A percentile compares a stretch with the other conserved stretches of the same genome.
phyloP scores from a whole-genome alignment of 2,329 filamentous ascomycete genomes.

The Alternaria hordeiaustralica region DNA sequence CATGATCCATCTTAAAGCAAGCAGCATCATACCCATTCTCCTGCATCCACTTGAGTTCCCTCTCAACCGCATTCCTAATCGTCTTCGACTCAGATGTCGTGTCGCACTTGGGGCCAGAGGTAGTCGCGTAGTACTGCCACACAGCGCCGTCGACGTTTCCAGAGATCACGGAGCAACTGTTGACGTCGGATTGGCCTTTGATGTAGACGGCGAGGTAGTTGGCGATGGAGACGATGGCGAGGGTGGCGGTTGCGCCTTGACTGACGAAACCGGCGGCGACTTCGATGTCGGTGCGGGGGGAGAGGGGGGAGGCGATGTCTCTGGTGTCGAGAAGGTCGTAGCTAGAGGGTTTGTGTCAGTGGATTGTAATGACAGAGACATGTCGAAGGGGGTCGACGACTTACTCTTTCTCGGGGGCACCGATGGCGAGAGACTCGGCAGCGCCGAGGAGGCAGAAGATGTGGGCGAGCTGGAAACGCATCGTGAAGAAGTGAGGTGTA shows the following conservation, averaged over 20 bases:
- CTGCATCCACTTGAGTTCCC: background rate
- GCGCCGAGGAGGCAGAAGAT: background rate
- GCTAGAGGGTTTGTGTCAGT: background rate
- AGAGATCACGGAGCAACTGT: background rate
- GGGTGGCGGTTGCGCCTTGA: background rate
- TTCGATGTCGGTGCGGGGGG: background rate
- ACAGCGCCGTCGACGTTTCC: background rate
- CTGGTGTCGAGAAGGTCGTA: background rate
- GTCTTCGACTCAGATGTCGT: background rate
- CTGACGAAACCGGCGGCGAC: background rate
- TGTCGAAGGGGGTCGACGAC: background rate
- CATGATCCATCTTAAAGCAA: background rate
- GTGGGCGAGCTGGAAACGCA: background rate
- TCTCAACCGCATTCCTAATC: background rate
- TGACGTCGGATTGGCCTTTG: background rate
- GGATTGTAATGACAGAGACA: background rate
- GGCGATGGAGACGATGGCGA: background rate
- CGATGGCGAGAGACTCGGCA: background rate
- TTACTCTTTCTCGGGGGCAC: background rate
- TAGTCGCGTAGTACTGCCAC: background rate
- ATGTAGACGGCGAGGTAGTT: background rate
- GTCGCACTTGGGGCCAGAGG: background rate
- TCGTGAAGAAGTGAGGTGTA: background rate
- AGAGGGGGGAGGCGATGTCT: background rate
- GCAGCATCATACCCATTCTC: background rate